A percentile compares a stretch with the other conserved stretches of the same genome.
Conservation (phyloP, 2,329 filamentous ascomycete species). For the Leptosphaerulina australis region DNA sequence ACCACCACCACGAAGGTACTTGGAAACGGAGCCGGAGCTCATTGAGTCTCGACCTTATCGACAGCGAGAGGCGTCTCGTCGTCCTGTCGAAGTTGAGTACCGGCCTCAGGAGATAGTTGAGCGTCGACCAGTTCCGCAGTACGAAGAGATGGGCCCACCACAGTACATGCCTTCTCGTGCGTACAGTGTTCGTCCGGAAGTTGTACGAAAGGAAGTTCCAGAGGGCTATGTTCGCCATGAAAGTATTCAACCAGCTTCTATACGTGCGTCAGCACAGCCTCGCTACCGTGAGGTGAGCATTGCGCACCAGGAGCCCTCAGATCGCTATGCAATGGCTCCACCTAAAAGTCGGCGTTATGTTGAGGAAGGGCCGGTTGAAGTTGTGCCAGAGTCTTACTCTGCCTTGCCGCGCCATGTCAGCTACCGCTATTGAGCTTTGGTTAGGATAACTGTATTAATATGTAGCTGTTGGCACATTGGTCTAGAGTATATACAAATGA, state of each 20-base stretch:
- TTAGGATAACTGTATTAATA: neutral
- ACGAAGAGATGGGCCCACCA: conserved; percentile 48
- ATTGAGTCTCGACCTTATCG: conserved; percentile 62
- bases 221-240: conserved; percentile 47
- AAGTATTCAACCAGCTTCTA: conserved; percentile 50
- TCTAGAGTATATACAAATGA: neutral
- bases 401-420: conserved; percentile 43
- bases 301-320: conserved; percentile 43
- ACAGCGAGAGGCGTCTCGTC: conserved; percentile 64
- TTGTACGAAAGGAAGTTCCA: conserved; percentile 42
- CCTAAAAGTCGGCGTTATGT: conserved; percentile 49
- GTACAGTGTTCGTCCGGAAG: conserved; percentile 50
- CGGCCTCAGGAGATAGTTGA: conserved; percentile 34
- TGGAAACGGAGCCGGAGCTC: conserved; percentile 66
- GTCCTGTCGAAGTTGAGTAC: conserved; percentile 50
- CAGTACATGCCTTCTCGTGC: conserved; percentile 42
- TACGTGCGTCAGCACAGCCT: conserved; percentile 38
- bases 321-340: conserved; percentile 40
- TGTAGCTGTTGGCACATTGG: neutral
- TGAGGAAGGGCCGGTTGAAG: conserved; percentile 46
- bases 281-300: conserved; percentile 52
- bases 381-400: conserved; percentile 36
- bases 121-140: conserved; percentile 38
- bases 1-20: conserved; percentile 55
- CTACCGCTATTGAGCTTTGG: conserved; percentile 41